phyloP scores from a whole-genome alignment of 2,329 filamentous ascomycete genomes.

The Fusarium napiforme region DNA sequence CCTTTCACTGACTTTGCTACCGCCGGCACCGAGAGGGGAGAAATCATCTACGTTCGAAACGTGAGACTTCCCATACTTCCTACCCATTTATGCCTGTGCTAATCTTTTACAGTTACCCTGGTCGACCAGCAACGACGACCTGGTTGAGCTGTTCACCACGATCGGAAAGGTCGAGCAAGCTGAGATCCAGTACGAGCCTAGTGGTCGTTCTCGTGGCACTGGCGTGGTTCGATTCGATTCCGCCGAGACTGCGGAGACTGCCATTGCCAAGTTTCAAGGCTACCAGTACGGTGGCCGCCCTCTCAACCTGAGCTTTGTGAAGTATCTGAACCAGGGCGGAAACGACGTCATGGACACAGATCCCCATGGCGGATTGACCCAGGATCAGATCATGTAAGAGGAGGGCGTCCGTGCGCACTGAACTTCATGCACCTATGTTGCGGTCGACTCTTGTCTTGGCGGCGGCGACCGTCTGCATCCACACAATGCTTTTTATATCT shows the following conservation, averaged over 20 bases:
- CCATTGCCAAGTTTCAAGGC: constrained; percentile 96
- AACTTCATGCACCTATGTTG: constrained; percentile 13
- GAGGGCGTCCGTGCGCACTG: constrained; percentile 18
- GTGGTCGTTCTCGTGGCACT: constrained; percentile 91
- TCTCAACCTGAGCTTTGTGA: constrained; percentile 91
- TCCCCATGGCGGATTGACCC: constrained; percentile 80
- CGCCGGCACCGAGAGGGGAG: constrained; percentile 82
- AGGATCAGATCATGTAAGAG: constrained; percentile 94
- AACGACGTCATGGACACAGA: constrained; percentile 86
- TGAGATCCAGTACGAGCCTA: constrained; percentile 99
- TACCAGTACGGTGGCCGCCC: constrained; percentile 98
- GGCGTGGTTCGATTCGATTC: constrained; percentile 96
- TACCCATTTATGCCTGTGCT: constrained; percentile 4
- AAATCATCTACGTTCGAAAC: constrained; percentile 95
- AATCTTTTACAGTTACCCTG: constrained; percentile 79
- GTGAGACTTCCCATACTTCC: constrained; percentile 65
- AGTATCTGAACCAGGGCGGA: constrained; percentile 80
- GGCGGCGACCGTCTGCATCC: constrained; percentile 2
- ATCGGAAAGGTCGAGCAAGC: constrained; percentile 98
- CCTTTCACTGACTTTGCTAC: constrained; percentile 94
- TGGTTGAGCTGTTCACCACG: constrained; percentile 95
- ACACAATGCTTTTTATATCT: constrained; percentile 35
- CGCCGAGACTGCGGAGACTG: constrained; percentile 86
- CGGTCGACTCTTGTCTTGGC: constrained; percentile 15
- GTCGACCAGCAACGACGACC: constrained; percentile 98